Conservation (phyloP, 1,284 basidiomycete species). For the Leccinum solheimii region DNA sequence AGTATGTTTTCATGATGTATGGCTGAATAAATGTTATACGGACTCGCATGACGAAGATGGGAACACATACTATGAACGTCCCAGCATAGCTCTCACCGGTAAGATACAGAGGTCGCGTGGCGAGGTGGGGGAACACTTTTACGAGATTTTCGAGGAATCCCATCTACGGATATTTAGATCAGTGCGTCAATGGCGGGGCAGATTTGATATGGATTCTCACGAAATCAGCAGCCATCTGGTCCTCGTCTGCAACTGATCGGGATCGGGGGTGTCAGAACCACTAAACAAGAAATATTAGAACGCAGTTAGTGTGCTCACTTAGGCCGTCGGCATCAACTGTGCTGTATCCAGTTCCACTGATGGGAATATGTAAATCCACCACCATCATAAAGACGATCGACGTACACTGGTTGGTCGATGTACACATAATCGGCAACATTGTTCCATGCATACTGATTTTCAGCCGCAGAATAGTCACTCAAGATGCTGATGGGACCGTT, state of each 20-base stretch:
- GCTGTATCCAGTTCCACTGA: too few species aligned
- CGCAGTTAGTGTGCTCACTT: constrained; percentile 37
- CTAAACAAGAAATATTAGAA: constrained; percentile 16
- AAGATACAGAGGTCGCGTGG: constrained; percentile 57
- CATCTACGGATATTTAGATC: constrained; percentile 41
- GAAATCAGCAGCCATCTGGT: constrained; percentile 50
- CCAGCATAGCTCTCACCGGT: constrained; percentile 71
- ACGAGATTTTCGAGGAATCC: constrained; percentile 65
- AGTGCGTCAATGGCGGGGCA: background rate
- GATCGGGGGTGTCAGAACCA: background rate
- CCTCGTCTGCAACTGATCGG: constrained; percentile 45
- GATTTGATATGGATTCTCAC: constrained; percentile 39
- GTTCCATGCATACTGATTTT: too few species aligned
- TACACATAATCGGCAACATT: too few species aligned
- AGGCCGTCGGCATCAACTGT: constrained; percentile 49
- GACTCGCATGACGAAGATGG: too few species aligned
- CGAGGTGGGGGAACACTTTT: constrained; percentile 65
- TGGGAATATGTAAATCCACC: too few species aligned
- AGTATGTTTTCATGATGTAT: too few species aligned
- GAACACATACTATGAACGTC: constrained; percentile 44
- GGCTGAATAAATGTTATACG: too few species aligned
- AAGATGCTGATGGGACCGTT: too few species aligned
- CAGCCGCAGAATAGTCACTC: too few species aligned
- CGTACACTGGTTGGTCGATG: too few species aligned
- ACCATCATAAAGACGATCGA: too few species aligned